These are phyloP conservation scores for Pelargonium citronellum DNA, from an alignment of 441 rosid species.

Conservation along the genomic window DNA sequence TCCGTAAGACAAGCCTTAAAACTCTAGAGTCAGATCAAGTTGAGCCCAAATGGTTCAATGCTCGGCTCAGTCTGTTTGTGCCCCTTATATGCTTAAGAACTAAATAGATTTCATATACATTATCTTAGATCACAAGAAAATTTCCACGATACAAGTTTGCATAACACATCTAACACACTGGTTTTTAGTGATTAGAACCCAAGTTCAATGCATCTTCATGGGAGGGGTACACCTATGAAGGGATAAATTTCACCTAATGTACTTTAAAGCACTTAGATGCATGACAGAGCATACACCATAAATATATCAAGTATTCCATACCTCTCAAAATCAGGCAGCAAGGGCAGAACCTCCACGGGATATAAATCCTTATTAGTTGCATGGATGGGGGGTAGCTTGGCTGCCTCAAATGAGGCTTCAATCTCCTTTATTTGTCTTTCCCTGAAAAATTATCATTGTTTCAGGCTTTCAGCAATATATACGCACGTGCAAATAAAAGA, in stretches of 20 bases:
- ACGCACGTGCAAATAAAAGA: background rate
- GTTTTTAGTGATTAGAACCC: too few species aligned
- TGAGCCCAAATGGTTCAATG: too few species aligned
- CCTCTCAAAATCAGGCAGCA: constrained; percentile 87
- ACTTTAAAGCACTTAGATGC: background rate
- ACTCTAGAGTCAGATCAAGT: too few species aligned
- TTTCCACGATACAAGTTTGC: too few species aligned
- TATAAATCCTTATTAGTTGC: constrained; percentile 71
- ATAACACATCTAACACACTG: too few species aligned
- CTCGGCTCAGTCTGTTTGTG: too few species aligned
- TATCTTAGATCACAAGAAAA: too few species aligned
- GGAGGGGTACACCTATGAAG: background rate
- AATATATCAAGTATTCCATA: constrained; percentile 27
- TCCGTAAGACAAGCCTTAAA: too few species aligned
- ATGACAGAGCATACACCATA: constrained; percentile 9
- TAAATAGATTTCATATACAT: too few species aligned
- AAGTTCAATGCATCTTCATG: too few species aligned
- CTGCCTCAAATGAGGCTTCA: constrained; percentile 77
- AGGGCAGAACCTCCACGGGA: constrained; percentile 72
- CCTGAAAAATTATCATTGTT: constrained; percentile 35
- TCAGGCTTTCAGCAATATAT: background rate
- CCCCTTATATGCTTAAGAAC: too few species aligned
- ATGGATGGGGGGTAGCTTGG: constrained; percentile 74
- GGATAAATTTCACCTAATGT: background rate
- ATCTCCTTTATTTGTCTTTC: constrained; percentile 90